phyloP scores from a whole-genome alignment of 2,329 filamentous ascomycete genomes.

The Nemania sp. region DNA sequence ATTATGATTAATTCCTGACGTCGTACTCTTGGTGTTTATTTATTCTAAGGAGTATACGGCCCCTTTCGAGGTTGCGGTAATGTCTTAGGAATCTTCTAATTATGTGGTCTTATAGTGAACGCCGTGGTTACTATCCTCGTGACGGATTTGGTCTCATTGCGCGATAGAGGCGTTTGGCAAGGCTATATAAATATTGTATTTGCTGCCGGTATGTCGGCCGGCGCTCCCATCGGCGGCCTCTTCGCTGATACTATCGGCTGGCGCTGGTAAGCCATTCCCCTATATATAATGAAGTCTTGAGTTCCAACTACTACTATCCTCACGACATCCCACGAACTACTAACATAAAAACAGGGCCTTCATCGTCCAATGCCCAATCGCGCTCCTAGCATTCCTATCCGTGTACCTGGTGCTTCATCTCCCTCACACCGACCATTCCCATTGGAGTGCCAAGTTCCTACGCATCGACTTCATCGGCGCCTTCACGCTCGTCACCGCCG shows the following conservation, averaged over 20 bases:
- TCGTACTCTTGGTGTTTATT: too few species aligned
- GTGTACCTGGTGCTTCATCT: conserved; percentile 73
- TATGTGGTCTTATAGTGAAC: conserved; percentile 39
- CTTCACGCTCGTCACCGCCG: conserved; percentile 71
- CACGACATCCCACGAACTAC: not conserved
- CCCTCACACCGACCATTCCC: conserved; percentile 66
- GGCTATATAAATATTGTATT: conserved; percentile 52
- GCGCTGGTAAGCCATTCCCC: conserved; percentile 58
- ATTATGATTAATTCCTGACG: too few species aligned
- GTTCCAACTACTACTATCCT: not conserved
- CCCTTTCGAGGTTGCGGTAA: not conserved
- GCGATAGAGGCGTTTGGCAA: conserved; percentile 59
- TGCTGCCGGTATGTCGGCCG: conserved; percentile 52
- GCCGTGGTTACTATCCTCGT: conserved; percentile 62
- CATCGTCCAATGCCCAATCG: conserved; percentile 76
- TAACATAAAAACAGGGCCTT: conserved; percentile 68
- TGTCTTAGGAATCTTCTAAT: not conserved
- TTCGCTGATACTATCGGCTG: conserved; percentile 51
- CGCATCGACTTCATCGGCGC: conserved; percentile 82
- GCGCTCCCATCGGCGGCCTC: conserved; percentile 51
- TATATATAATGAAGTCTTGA: too few species aligned
- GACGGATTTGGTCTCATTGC: conserved; percentile 62
- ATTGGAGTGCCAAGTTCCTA: conserved; percentile 74
- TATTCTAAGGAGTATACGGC: too few species aligned
- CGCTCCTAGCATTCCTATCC: conserved; percentile 71